Conservation (phyloP, 2,329 filamentous ascomycete genomes). For the Colletotrichum acutatum region DNA sequence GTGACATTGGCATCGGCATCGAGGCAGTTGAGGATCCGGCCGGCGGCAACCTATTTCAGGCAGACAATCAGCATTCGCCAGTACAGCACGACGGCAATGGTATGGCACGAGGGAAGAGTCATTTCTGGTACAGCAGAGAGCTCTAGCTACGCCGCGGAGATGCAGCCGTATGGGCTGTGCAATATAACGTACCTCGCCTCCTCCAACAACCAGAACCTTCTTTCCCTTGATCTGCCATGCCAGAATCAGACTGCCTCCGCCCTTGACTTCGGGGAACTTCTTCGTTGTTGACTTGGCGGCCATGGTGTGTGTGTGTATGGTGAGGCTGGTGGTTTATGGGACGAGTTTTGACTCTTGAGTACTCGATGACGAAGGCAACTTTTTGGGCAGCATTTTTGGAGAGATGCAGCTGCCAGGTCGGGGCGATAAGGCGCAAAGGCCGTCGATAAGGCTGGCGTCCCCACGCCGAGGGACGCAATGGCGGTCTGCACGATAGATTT, state of each 20-base stretch:
- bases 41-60: conserved; percentile 82
- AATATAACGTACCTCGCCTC: conserved; percentile 80
- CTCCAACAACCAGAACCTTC: conserved; percentile 90
- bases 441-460: conserved; percentile 20
- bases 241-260: conserved; percentile 91
- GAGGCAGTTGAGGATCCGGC: conserved; percentile 92
- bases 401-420: background rate
- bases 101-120: background rate
- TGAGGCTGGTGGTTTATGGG: background rate
- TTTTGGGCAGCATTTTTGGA: conserved; percentile 19
- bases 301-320: conserved; percentile 17
- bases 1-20: conserved; percentile 94
- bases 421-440: conserved; percentile 16
- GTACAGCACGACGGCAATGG: no score
- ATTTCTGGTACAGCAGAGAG: background rate
- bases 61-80: background rate
- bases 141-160: background rate
- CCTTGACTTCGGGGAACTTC: conserved; percentile 83
- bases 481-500: conserved; percentile 1
- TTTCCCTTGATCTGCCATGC: conserved; percentile 96
- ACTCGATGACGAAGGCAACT: conserved; percentile 14
- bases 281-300: conserved; percentile 40
- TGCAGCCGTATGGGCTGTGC: no score
- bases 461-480: background rate
- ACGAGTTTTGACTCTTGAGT: background rate